Evolutionary conservation across 2,329 filamentous ascomycete genomes (phyloP), one percentile per base, ranked within the genome.

Genomic region (Berkeleyomyces rouxiae): DNA sequence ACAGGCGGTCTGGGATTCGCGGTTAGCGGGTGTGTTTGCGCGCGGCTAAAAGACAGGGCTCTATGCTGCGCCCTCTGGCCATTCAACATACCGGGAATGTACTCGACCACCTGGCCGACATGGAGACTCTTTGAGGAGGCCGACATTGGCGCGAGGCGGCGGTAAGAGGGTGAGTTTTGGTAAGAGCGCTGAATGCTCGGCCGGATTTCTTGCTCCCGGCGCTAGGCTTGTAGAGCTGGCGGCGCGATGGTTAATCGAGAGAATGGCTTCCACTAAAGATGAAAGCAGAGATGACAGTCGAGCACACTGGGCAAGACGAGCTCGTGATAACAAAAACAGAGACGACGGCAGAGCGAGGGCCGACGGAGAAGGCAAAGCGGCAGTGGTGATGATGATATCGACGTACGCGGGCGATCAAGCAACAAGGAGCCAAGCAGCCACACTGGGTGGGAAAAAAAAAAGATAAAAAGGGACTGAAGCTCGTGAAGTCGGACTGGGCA

Each of bases 41-140:
- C 16, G 10, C 4, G 3, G 23, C 37, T n/a, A 36, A n/a, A 10
- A 36, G 37, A 13, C 4, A 11, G 4, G 13, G 42, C n/a, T 7
- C 42, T 43, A 6, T 10, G 6, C n/a, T 13, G 42, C 42, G 42
- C 42, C 3, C 42, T 11, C 10, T 43, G 3, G 42, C 42, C 3
- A 36, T 9, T 65, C 64, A 61, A 77, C 82, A 70, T 79, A 95
- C 90, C 88, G 78, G 90, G 88, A 70, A 96, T 95, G 75, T 96
- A 96, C 78, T 96, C 91, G 72, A 96, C 91, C 69, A 96, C 84
- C 77, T 95, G 89, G 31, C 60, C 60, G 40, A 64, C 57, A 11
- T 53, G 61, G 42, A 55, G 58, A 46, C 46, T 64, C 62, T 55
- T 60, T 10, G 63, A 55, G 23, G 62, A 36, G 33, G 59, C 55